Base-by-base conservation (phyloP, 2,329 filamentous ascomycete genomes). In the Drechslerella coelobrocha region DNA sequence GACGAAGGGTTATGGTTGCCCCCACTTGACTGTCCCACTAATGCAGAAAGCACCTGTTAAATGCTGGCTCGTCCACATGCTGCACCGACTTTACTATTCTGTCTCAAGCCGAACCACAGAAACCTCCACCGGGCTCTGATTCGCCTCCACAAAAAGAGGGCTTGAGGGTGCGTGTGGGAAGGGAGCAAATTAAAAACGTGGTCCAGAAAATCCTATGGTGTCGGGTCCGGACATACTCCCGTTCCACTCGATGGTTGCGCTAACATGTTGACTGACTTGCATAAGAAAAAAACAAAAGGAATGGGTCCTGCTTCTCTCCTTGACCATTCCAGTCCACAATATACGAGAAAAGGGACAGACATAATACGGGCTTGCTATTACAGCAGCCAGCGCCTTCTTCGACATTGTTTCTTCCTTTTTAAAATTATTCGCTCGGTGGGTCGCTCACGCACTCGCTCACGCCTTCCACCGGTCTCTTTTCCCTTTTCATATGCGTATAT, bases 141-240 rank as follows among this genome's bases (percentile, higher is more conserved):
- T 69, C 65, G 65, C 61, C 65, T 61, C 57, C 65, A 47, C n/a
- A n/a, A n/a, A n/a, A n/a, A n/a, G n/a, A n/a, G n/a, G n/a, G n/a
- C n/a, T n/a, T n/a, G 14, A 8, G 21, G 41, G 19, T n/a, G 41
- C n/a, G 19, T 45, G 41, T 21, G 41, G 41, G 29, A 6, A 31
- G 29, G 6, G 45, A 69, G 45, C 56, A 34, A 31, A 29, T 45
- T 48, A 52, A 69, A 69, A 69, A 69, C 65, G 65, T 69, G 65
- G 65, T 68, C 29, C 54, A 55, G 57, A 53, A 69, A 61, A 21
- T 29, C 51, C 53, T 69, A 39, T 69, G 65, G 65, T 62, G 47
- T 45, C 47, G 65, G 65, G 60, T 61, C 52, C 65, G 65, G 65
- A 48, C 59, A 69, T 29, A 51, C 55, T 69, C 65, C 65, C 57